Evolutionary conservation across 768 basidiomycete species (phyloP).

Genomic region (Mycena leptocephala): DNA sequence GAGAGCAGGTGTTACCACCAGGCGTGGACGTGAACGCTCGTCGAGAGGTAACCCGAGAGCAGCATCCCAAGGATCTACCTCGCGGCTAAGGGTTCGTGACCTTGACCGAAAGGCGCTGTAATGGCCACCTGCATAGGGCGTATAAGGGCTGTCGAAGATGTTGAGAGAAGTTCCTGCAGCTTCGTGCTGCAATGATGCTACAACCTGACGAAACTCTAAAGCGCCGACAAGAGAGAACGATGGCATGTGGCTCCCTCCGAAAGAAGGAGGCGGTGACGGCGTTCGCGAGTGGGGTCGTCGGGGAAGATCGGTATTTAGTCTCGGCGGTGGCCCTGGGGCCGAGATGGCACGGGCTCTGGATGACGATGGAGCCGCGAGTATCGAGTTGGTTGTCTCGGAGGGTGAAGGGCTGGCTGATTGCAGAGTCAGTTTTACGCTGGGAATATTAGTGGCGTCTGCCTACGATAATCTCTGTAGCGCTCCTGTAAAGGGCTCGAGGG

Average conservation of each 20-base stretch:
- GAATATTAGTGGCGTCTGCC: conserved; percentile 37
- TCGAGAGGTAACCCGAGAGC: conserved; percentile 67
- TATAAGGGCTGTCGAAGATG: conserved; percentile 76
- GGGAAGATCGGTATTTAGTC: conserved; percentile 54
- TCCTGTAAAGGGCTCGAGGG: conserved; percentile 55
- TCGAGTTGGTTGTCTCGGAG: conserved; percentile 41
- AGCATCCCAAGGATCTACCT: conserved; percentile 67
- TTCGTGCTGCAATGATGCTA: conserved; percentile 84
- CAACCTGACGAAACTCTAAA: conserved; percentile 94
- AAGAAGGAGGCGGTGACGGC: conserved; percentile 63
- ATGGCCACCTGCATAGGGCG: conserved; percentile 85
- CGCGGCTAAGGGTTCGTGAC: conserved; percentile 51
- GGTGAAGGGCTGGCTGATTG: conserved; percentile 31
- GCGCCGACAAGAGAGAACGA: conserved; percentile 96
- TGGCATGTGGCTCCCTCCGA: conserved; percentile 65
- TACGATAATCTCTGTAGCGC: conserved; percentile 79
- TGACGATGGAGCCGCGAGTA: conserved; percentile 51
- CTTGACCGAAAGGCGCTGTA: conserved; percentile 64
- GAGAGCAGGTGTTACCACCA: conserved; percentile 41
- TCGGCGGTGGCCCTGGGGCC: conserved; percentile 37
- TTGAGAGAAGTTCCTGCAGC: conserved; percentile 72
- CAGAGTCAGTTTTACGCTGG: too few species aligned
- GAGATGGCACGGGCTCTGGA: conserved; percentile 51
- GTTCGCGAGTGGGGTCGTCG: conserved; percentile 63
- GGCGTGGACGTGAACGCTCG: conserved; percentile 58